Conservation (phyloP, 2,329 filamentous ascomycete species). For the Emmonsiellopsis sp. region DNA sequence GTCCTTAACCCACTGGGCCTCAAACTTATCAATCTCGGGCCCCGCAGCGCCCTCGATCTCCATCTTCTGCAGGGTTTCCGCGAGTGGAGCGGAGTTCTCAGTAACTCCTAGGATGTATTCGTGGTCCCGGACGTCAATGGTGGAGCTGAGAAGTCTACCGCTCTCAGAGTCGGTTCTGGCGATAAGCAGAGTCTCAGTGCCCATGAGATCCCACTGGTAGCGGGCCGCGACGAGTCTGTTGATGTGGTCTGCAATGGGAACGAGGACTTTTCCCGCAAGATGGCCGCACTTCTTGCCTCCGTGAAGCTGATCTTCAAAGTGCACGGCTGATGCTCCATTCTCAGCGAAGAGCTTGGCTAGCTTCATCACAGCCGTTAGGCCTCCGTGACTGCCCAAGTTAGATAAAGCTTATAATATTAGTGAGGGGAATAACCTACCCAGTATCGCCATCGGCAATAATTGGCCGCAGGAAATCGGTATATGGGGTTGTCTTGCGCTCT, state of each 20-base stretch:
- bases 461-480: constrained; percentile 83
- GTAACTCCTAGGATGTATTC: constrained; percentile 90
- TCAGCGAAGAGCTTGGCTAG: constrained; percentile 96
- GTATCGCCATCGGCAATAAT: constrained; percentile 97
- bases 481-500: constrained; percentile 66
- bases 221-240: constrained; percentile 84
- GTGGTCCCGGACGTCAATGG: constrained; percentile 88
- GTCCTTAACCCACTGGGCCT: constrained; percentile 78
- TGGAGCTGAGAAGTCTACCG: constrained; percentile 78
- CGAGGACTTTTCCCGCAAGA: constrained; percentile 88
- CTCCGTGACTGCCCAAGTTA: constrained; percentile 58
- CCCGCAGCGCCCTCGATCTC: constrained; percentile 69
- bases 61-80: constrained; percentile 85
- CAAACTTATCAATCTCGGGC: constrained; percentile 73
- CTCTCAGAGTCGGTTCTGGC: constrained; percentile 94
- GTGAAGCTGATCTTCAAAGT: constrained; percentile 96
- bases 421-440: constrained; percentile 38
- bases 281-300: constrained; percentile 98
- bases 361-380: constrained; percentile 86
- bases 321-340: constrained; percentile 89
- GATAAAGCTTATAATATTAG: not conserved
- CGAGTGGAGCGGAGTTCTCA: constrained; percentile 67
- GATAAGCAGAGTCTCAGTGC: constrained; percentile 86
- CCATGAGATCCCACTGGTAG: constrained; percentile 99
- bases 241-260: constrained; percentile 90